These are phyloP conservation scores for Grifola frondosa DNA, from an alignment of 1,284 basidiomycete genomes.

Conservation along the genomic window DNA sequence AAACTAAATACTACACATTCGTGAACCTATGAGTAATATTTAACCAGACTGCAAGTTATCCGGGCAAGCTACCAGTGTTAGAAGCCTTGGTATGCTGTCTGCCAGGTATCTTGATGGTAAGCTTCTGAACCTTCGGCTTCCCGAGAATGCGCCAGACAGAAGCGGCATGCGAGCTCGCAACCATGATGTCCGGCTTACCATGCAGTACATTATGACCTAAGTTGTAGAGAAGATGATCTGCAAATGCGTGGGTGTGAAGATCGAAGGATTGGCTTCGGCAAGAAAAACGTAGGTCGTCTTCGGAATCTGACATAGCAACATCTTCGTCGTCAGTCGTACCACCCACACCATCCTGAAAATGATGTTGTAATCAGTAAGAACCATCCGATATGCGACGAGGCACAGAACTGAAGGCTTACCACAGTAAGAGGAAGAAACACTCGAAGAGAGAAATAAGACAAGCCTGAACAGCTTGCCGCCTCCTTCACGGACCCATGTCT, in stretches of 20 bases:
- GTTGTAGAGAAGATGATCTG: constrained; percentile 3
- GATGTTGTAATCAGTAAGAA: background rate
- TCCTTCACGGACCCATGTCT: constrained; percentile 4
- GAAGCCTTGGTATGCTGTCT: background rate
- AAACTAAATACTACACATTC: no score
- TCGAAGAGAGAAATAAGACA: constrained; percentile 7
- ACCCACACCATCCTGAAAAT: background rate
- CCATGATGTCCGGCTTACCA: background rate
- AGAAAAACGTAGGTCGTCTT: no score
- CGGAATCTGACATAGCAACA: background rate
- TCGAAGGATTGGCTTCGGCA: background rate
- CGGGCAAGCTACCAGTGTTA: background rate
- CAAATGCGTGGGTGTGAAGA: constrained; percentile 6
- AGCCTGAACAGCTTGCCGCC: background rate
- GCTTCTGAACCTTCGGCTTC: constrained; percentile 5
- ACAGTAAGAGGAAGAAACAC: constrained; percentile 2
- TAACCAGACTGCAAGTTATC: no score
- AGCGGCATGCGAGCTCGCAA: background rate
- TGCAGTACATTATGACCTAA: background rate
- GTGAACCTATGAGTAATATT: no score
- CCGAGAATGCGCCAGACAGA: constrained; percentile 1
- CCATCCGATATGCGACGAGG: no score
- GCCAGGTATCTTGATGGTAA: constrained; percentile 1
- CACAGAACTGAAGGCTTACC: background rate
- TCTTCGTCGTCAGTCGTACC: background rate